These are phyloP conservation scores for Sclerotinia subarctica DNA, from an alignment of 2,329 filamentous ascomycete species.

Conservation along the genomic window DNA sequence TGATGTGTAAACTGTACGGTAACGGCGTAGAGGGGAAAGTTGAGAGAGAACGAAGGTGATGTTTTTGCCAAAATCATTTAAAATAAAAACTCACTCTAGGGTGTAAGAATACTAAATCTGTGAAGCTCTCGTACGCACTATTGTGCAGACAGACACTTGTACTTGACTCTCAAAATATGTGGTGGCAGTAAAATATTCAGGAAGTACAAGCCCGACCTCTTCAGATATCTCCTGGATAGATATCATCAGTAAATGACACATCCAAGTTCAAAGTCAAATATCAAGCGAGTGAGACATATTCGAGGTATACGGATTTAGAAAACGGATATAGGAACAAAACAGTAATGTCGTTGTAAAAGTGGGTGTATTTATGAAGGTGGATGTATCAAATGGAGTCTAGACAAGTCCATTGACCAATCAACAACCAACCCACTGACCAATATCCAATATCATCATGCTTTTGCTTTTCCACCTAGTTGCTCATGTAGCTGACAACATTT, in stretches of 20 bases:
- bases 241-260: not conserved
- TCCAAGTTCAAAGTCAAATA: no score
- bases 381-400: not conserved
- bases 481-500: not conserved
- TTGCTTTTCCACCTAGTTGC: not conserved
- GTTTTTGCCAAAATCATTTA: not conserved
- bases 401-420: conserved; percentile 7
- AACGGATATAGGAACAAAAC: not conserved
- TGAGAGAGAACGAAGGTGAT: not conserved
- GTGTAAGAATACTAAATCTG: not conserved
- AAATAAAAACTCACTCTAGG: not conserved
- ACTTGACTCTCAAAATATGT: not conserved
- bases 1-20: no score
- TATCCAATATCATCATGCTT: not conserved
- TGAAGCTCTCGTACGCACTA: not conserved
- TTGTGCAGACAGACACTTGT: not conserved
- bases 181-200: not conserved
- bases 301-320: not conserved
- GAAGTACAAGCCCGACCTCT: not conserved
- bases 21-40: no score
- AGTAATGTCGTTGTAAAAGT: not conserved
- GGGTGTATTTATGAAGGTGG: conserved; percentile 9
- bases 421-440: not conserved
- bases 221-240: not conserved
- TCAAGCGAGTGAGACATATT: no score